Percentiles rank a stretch among this genome's conserved stretches.
These are phyloP conservation scores for Diplodia corticola DNA, from an alignment of 2,329 filamentous ascomycete genomes.

Conservation along the genomic window DNA sequence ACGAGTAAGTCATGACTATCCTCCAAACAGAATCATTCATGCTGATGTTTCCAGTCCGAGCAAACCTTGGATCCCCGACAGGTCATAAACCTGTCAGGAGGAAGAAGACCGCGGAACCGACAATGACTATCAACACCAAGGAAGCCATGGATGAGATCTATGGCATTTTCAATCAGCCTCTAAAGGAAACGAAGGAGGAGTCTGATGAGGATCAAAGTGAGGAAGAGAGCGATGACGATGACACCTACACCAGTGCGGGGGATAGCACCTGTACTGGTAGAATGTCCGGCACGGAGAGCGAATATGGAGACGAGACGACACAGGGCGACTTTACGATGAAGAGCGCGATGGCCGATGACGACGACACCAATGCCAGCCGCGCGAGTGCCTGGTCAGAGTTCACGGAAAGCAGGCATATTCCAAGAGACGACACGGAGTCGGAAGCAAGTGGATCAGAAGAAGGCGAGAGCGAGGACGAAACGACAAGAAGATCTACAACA, in stretches of 20 bases:
- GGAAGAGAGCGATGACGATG: constrained; percentile 65
- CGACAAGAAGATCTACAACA: neutral
- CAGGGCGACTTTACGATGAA: constrained; percentile 54
- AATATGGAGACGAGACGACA: constrained; percentile 63
- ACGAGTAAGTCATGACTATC: constrained; percentile 64
- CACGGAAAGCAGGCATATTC: constrained; percentile 70
- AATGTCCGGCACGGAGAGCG: constrained; percentile 63
- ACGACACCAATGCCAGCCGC: constrained; percentile 42
- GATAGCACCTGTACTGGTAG: constrained; percentile 81
- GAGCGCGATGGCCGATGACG: constrained; percentile 23
- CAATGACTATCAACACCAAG: constrained; percentile 94
- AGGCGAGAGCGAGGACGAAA: constrained; percentile 31
- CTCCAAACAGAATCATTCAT: neutral
- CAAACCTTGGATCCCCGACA: constrained; percentile 86
- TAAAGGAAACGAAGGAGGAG: constrained; percentile 52
- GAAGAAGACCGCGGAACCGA: constrained; percentile 78
- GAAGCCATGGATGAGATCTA: constrained; percentile 98
- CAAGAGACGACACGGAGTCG: constrained; percentile 44
- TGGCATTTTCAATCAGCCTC: constrained; percentile 89
- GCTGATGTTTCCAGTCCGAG: constrained; percentile 66
- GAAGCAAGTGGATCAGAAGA: constrained; percentile 39
- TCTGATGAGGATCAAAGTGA: constrained; percentile 62
- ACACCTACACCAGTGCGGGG: constrained; percentile 81
- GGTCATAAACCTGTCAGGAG: constrained; percentile 76
- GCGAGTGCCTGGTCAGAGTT: constrained; percentile 89